Evolutionary conservation across 306 rosid genomes (phyloP), one percentile per base, ranked within the genome.

Genomic region (Vigna hirtella): DNA sequence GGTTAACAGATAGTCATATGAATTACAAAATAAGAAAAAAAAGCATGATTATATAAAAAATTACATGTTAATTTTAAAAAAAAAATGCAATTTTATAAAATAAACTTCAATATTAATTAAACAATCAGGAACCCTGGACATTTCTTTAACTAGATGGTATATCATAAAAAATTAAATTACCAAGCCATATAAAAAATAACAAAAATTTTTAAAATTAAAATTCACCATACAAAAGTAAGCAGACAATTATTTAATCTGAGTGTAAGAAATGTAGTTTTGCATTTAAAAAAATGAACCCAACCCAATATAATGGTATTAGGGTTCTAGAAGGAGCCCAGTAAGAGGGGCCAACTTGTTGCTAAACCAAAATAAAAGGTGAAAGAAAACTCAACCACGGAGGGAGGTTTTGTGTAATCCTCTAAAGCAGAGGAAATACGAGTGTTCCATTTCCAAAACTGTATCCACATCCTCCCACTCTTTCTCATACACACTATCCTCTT

Each of bases 391-490:
- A 48, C 85, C 85, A 81, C 83, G 61, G 66, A 53, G 32, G 83
- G 70, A 55, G 45, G 53, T 80, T 55, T 14, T 28, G 40, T 82
- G 12, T 61, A 36, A 66, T 17, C 64, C 73, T 50, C 40, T 45
- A 28, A 47, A 47, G 30, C 28, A 26, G 32, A 34, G 18, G 42
- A 56, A 40, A 57, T 43, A 43, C 28, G 34, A 57, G 70, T 40
- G n/a, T 50, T 56, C 16, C 70, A 66, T 18, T 73, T 52, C 42
- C 65, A 34, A 70, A 48, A 26, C 76, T 59, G 73, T 51, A 20
- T 11, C 90, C 86, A 76, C 88, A 77, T 82, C 88, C 84, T 87
- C 72, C 30, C 61, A 56, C 16, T 22, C 64, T 1, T 24, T 57
- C n/a, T 34, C 63, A 7, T 2, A 8, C 8, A 24, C 13, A 16